A percentile compares a stretch with the other conserved stretches of the same genome.
Conservation (phyloP, 352 stramenopile species). For the Globisporangium spiculum region DNA sequence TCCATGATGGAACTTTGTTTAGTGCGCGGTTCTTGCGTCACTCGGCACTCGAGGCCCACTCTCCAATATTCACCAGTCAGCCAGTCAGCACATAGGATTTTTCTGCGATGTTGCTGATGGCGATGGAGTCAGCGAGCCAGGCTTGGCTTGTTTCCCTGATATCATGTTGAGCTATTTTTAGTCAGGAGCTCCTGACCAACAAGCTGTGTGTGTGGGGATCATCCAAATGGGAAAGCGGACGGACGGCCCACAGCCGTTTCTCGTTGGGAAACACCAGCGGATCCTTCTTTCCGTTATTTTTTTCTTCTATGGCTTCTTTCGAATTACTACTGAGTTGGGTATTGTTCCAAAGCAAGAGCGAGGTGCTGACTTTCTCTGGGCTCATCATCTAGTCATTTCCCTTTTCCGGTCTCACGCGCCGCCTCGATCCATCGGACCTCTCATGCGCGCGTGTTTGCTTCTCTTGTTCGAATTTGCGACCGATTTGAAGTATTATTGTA, state of each 20-base stretch:
- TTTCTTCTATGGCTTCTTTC: background rate
- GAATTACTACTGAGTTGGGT: background rate
- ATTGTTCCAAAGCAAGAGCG: background rate
- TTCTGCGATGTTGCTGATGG: too few species aligned
- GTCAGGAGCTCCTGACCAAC: too few species aligned
- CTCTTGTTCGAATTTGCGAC: conserved; percentile 11
- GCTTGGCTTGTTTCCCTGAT: too few species aligned
- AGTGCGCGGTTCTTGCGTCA: background rate
- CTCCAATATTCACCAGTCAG: background rate
- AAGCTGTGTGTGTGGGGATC: too few species aligned
- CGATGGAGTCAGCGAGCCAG: too few species aligned
- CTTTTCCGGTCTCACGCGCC: background rate
- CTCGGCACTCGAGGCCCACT: background rate
- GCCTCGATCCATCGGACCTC: background rate
- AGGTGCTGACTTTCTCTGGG: background rate
- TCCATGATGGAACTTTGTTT: background rate
- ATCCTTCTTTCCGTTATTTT: background rate
- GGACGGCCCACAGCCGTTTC: too few species aligned
- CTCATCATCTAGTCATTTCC: background rate
- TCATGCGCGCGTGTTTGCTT: background rate
- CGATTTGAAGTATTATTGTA: conserved; percentile 3
- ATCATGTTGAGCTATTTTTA: too few species aligned
- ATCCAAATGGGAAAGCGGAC: background rate
- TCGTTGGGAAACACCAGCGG: background rate
- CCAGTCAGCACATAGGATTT: background rate